Evolutionary conservation across 2,329 filamentous ascomycete genomes (phyloP), one percentile per base, ranked within the genome.

Genomic region (Fusarium annulatum): DNA sequence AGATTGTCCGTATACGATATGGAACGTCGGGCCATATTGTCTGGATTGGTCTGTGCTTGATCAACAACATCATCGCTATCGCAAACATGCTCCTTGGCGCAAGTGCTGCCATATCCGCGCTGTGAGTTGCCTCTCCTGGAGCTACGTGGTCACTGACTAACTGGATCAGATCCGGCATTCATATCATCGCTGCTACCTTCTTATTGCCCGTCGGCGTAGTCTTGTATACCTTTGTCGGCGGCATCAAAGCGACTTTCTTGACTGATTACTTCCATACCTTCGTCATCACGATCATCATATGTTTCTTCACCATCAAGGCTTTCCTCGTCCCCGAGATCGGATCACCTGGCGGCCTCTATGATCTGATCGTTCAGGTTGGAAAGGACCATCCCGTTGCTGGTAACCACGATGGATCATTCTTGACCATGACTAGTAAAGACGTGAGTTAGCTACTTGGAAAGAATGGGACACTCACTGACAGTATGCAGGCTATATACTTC

Each of bases 191-290:
- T 0, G 84, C 86, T 0, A 87, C 85, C 0, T 88, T 87, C 56
- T 78, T 87, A 2, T 58, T 83, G 0, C 82, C 82, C 2, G 78
- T 83, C 1, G 82, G 82, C 36, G 83, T 84, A 6, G 78, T 82
- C 1, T 33, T 83, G 3, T 84, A 84, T 55, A 84, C 82, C 2
- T 83, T 82, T 43, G 79, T 84, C 0, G 82, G 82, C 1, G 82
- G 82, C 21, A 82, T 84, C 73, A 83, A 83, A 52, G 82, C 82
- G 1, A 84, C 82, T 0, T 84, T 83, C 64, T 71, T 88, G 9
- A 88, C 86, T 0, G 86, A 88, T 66, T 88, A 87, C 69, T 83
- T 88, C 33, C 87, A 89, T 70, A 89, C 87, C 0, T 85, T 88
- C 19, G 84, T 86, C 16, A 88, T 89, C 26, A 82, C 87, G 3